These are phyloP conservation scores for Leishmania major DNA, from an alignment of 208 protist species.

Conservation along the genomic window DNA sequence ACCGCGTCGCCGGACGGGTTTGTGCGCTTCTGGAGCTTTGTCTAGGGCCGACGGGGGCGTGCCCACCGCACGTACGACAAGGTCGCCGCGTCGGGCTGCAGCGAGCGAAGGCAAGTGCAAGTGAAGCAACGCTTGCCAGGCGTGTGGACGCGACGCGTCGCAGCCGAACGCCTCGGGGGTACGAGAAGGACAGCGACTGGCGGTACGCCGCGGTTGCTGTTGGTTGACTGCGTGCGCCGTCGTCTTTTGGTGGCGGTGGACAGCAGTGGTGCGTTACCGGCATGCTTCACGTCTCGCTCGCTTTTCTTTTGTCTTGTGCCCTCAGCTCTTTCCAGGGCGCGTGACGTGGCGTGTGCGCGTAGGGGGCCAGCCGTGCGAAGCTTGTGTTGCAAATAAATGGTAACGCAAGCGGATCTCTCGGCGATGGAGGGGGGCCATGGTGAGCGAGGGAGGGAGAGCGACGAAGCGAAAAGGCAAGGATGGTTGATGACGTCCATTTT, in stretches of 20 bases:
- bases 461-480: no score
- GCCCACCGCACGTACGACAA: not conserved
- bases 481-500: no score
- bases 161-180: not conserved
- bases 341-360: no score
- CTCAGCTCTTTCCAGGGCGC: no score
- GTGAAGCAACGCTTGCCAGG: not conserved
- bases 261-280: no score
- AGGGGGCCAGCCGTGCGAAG: no score
- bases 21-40: constrained; percentile 84
- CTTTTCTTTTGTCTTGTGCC: not conserved
- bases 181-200: not conserved
- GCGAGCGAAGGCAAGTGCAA: not conserved
- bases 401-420: no score
- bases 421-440: no score
- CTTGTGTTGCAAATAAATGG: no score
- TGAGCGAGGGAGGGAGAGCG: no score
- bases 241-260: no score
- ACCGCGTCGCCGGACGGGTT: constrained; percentile 82
- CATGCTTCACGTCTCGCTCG: not conserved
- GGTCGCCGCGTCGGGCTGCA: not conserved
- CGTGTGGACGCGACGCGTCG: not conserved
- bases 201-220: not conserved
- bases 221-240: not conserved
- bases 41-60: constrained; percentile 26